Evolutionary conservation across 768 basidiomycete species (phyloP), one percentile per base, ranked within the genome.

Genomic region (Hypsizygus marmoreus): DNA sequence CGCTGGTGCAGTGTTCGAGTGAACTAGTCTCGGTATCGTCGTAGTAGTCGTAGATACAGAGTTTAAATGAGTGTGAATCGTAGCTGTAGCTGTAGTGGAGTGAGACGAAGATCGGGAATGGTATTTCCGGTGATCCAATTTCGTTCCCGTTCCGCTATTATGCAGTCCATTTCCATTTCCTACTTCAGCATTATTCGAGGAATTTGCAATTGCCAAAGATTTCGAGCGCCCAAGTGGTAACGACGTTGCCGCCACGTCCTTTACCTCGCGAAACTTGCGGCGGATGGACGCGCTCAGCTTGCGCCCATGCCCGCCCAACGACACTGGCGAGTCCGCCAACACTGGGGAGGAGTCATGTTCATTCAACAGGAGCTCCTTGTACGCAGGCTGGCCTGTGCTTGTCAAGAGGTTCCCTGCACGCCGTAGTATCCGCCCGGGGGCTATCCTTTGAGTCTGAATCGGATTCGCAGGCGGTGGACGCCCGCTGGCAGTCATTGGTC

Each of bases 341-440:
- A 37, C 19, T n/a, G n/a, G 14, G 25, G 17, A 29, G 7, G 30
- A 41, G 13, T 37, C 33, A 14, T 29, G 38, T 47, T 42, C 36
- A n/a, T n/a, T 29, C 23, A 30, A 29, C 53, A 51, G 34, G 19
- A 57, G 50, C 44, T 59, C 63, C 32, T 56, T 58, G 47, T 51
- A 45, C 4, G 55, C 50, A 22, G 57, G 60, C 22, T 64, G 60
- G 29, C 60, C 58, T 16, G 62, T 63, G 49, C 59, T 62, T n/a
- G 62, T 61, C 28, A 65, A 47, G 35, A 76, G 49, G 41, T 60
- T 66, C 10, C 62, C 63, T 1, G 74, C 73, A n/a, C 75, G 65
- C 38, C 61, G 67, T 4, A 76, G 55, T 23, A 61, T 47, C 12
- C 62, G 64, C 24, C 28, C 47, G 12, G 60, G 49, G 20, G 46